These are phyloP conservation scores for Cicer chorassanicum DNA, from an alignment of 306 rosid genomes.

Conservation along the genomic window DNA sequence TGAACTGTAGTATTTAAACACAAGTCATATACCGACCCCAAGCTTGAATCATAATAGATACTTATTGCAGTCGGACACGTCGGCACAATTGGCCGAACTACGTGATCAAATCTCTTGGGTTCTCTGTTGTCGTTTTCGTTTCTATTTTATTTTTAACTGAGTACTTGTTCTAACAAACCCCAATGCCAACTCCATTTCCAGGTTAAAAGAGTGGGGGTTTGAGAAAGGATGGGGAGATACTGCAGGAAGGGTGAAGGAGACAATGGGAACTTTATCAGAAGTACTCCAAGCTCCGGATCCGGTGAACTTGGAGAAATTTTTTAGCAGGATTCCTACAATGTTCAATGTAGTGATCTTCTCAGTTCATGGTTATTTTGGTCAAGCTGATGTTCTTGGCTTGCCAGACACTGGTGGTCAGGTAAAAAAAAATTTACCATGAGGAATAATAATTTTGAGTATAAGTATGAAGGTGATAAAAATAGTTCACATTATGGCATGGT, in stretches of 20 bases:
- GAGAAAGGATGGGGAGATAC: constrained; percentile 97
- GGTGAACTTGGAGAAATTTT: constrained; percentile 60
- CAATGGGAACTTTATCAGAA: constrained; percentile 69
- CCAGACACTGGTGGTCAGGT: constrained; percentile 99
- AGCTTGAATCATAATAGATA: too few species aligned
- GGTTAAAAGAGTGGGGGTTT: constrained; percentile 91
- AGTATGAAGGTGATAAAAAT: neutral
- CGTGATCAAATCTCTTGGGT: too few species aligned
- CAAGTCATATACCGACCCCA: too few species aligned
- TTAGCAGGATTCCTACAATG: constrained; percentile 74
- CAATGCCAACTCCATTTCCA: constrained; percentile 41
- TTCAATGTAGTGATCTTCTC: constrained; percentile 88
- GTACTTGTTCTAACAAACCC: neutral
- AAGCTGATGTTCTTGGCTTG: constrained; percentile 89
- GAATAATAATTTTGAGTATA: constrained; percentile 13
- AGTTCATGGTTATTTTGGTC: constrained; percentile 95
- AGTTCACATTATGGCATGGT: neutral
- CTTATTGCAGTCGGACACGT: too few species aligned
- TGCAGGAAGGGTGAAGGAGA: constrained; percentile 75
- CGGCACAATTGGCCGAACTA: too few species aligned
- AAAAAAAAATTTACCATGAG: neutral
- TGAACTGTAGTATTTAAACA: too few species aligned
- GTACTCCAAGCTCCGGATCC: constrained; percentile 92
- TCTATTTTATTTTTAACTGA: too few species aligned
- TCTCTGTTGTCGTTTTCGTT: too few species aligned